phyloP scores from a whole-genome alignment of 192 early-diverging fungal species.

The Chytriomyces hyalinus region DNA sequence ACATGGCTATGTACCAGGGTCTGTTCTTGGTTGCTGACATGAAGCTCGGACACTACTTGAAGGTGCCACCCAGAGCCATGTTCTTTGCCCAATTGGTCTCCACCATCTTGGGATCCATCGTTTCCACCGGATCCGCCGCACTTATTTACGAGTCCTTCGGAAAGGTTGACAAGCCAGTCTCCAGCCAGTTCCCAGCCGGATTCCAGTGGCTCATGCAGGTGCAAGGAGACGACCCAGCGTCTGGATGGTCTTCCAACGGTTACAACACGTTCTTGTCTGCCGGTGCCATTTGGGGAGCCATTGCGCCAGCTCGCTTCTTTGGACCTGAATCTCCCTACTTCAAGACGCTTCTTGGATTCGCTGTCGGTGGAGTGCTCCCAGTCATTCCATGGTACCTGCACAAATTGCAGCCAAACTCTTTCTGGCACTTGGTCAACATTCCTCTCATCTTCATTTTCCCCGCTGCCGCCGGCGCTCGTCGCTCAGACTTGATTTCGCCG shows the following conservation, averaged over 20 bases:
- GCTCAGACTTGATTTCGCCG: background rate
- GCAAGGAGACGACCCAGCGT: too few species aligned
- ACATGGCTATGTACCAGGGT: conserved; percentile 78
- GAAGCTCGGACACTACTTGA: conserved; percentile 78
- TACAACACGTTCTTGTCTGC: conserved; percentile 34
- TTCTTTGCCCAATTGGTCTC: conserved; percentile 57
- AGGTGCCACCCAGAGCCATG: conserved; percentile 67
- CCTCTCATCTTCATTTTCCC: conserved; percentile 23
- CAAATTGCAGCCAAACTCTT: background rate
- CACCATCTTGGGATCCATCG: conserved; percentile 67
- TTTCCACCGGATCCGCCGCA: conserved; percentile 25
- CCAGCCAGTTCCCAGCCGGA: conserved; percentile 44
- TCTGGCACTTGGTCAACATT: conserved; percentile 31
- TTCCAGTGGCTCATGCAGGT: too few species aligned
- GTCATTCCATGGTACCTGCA: conserved; percentile 31
- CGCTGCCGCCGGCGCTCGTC: background rate
- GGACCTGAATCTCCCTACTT: conserved; percentile 23
- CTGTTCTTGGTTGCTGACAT: conserved; percentile 72
- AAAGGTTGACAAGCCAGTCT: conserved; percentile 72
- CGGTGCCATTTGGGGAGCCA: conserved; percentile 43
- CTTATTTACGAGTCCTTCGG: background rate
- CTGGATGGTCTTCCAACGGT: background rate
- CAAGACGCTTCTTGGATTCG: conserved; percentile 29
- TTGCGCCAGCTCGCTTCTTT: conserved; percentile 41
- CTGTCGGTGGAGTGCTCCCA: conserved; percentile 30